These are phyloP conservation scores for Amanita exitialis DNA, from an alignment of 768 basidiomycete species.

Conservation along the genomic window DNA sequence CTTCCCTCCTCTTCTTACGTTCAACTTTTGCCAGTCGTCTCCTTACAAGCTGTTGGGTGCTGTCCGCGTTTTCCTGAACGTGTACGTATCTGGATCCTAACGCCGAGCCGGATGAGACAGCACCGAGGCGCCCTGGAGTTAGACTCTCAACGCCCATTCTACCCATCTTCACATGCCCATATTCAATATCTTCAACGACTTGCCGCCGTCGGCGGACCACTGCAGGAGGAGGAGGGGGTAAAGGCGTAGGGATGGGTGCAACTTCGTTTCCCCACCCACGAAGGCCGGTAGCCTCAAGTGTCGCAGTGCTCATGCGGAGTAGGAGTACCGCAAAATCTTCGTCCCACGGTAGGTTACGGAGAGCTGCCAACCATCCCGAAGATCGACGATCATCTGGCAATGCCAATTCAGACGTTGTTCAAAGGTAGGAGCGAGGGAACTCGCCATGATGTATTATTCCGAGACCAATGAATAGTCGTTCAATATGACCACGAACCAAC, in stretches of 20 bases:
- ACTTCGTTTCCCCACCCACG: conserved; percentile 71
- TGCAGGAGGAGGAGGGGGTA: conserved; percentile 2
- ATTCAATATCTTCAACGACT: conserved; percentile 9
- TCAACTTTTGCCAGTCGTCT: background rate
- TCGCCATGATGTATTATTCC: conserved; percentile 20
- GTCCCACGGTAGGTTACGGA: conserved; percentile 38
- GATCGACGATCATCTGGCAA: conserved; percentile 9
- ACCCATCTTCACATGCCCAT: conserved; percentile 4
- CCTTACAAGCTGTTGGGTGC: background rate
- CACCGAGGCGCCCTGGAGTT: conserved; percentile 1
- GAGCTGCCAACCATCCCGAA: conserved; percentile 11
- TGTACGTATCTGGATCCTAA: conserved; percentile 3
- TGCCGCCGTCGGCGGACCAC: conserved; percentile 4
- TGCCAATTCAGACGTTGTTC: background rate
- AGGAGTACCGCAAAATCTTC: conserved; percentile 69
- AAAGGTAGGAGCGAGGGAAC: conserved; percentile 8
- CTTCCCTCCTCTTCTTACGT: background rate
- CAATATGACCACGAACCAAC: conserved; percentile 47
- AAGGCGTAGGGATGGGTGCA: conserved; percentile 30
- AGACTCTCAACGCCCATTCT: conserved; percentile 7
- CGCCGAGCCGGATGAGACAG: background rate
- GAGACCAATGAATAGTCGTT: conserved; percentile 50
- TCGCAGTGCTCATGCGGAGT: conserved; percentile 63
- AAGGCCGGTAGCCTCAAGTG: conserved; percentile 64
- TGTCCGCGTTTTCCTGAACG: background rate